Base-by-base conservation (phyloP, 768 basidiomycete species). In the Kwoniella europaea region DNA sequence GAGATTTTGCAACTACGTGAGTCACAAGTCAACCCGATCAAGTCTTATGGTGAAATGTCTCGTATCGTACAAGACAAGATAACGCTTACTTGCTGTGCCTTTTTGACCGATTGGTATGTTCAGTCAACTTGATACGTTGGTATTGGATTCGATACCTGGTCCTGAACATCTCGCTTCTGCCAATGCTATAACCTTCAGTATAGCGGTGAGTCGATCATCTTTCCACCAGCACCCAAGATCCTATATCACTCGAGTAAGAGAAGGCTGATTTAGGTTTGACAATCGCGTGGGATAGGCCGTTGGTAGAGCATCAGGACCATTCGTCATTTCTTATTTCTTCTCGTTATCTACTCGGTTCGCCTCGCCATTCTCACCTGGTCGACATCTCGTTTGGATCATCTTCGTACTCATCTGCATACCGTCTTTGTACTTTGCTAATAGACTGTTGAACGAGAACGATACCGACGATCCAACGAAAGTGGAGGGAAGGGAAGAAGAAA, bases 1-100 rank as follows among this genome's bases (percentile, higher is more conserved):
- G 78, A 9, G 78, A 79, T 60, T 79, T 76, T 54, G 63, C 78
- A 6, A 50, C 43, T 2, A 79, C 78, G 78, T 77, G 57, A 65
- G 78, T 78, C 13, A 24, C 12, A 29, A 20, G 20, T 44, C n/a
- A 4, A 12, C 60, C 1, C 13, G 2, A 29, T 52, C 60, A 12
- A 18, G 24, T 27, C 52, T 29, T 2, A 56, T 68, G 22, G 35
- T 35, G 35, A 35, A 35, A 35, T 6, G 35, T 35, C 35, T 35
- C 35, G 35, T 35, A 35, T 35, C 6, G 35, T 35, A 35, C 35
- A 6, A 35, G 35, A 35, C 35, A 35, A 35, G 35, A 35, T 1
- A 35, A 35, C 35, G 35, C 6, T 35, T 35, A 35, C 35, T 35
- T 35, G 7, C 35, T 35, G 35, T 35, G 35, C 5, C 6, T 35